Evolutionary conservation across 2,329 filamentous ascomycete species (phyloP).

Genomic region (Clonostachys rosea): DNA sequence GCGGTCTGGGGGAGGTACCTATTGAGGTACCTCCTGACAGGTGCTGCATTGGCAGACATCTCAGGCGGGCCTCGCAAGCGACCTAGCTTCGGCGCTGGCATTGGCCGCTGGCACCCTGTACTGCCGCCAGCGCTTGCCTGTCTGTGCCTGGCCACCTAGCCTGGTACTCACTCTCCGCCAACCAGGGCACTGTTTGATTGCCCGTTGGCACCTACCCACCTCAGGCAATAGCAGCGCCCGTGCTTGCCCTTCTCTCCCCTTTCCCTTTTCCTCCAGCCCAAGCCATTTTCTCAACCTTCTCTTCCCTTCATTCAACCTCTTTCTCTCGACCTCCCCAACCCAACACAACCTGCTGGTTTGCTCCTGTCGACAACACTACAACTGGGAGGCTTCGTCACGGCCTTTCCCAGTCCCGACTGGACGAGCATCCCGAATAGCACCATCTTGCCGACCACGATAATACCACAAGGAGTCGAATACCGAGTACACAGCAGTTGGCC

Average conservation of each 20-base stretch:
- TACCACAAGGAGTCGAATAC: too few species aligned
- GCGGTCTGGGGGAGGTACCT: too few species aligned
- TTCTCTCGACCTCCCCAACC: slow-evolving; percentile 1
- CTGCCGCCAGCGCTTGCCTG: not conserved
- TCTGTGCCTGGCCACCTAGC: not conserved
- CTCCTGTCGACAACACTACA: slow-evolving; percentile 3
- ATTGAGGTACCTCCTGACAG: too few species aligned
- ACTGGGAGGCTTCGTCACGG: slow-evolving; percentile 1
- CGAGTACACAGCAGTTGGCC: too few species aligned
- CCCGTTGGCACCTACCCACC: not conserved
- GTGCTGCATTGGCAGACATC: too few species aligned
- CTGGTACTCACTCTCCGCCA: too few species aligned
- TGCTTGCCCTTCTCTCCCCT: not conserved
- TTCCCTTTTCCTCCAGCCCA: not conserved
- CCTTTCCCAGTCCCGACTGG: slow-evolving; percentile 2
- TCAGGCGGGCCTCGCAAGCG: not conserved
- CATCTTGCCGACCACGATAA: too few species aligned
- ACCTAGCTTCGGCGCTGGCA: not conserved
- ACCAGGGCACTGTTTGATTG: not conserved
- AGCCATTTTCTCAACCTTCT: slow-evolving; percentile 1
- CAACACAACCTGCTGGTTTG: slow-evolving; percentile 2
- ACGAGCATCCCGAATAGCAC: slow-evolving; percentile 1
- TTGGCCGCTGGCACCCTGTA: not conserved
- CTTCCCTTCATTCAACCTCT: slow-evolving; percentile 1
- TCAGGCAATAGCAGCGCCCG: not conserved